Evolutionary conservation across 345 rosid species (phyloP), one percentile per base, ranked within the genome.

Genomic region (Syzygium aromaticum): DNA sequence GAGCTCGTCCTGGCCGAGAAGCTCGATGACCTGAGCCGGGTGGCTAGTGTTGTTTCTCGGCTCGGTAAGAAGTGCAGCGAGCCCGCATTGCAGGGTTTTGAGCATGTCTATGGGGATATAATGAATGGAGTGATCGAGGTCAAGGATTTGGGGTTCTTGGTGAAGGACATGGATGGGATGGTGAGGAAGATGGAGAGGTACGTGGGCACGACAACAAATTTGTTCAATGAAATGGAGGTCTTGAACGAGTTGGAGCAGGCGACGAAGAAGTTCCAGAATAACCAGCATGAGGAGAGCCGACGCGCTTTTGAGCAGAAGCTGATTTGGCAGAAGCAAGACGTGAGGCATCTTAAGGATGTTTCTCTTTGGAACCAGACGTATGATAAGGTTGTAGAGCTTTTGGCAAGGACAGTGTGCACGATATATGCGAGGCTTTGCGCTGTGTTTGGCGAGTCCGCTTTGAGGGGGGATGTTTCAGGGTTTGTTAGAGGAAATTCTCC

Each of bases 301-400:
- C 95, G 95, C 28, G 98, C 98, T 27, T 96, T 95, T 33, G 96
- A 97, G 91, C 99, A 97, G 97, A 97, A 96, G 88, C 88, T 96
- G 89, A 90, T 94, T 90, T 97, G 99, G 99, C 99, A 97, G 94
- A 97, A 87, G 90, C 99, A 97, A 87, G 99, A 97, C 23, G 98
- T 97, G 84, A 93, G 89, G 92, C 97, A 96, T 92, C 96, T 97
- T 57, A 94, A 93, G 92, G 99, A 97, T 85, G 91, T 95, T 89
- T 96, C 99, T 0, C 92, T 97, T 53, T 97, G 99, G 99, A 96
- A 90, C 78, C 98, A 96, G 88, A 95, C 96, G 23, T 95, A 89
- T 89, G 99, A 97, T 91, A 97, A 97, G 90, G 96, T 93, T 43
- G 98, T 97, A 21, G 99, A 96, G 93, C 87, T 97, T 93, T 86